Percentiles rank a stretch among this genome's conserved stretches.
Conservation (phyloP, 2,329 filamentous ascomycete species). For the Stachybotrys chlorohalonatus region DNA sequence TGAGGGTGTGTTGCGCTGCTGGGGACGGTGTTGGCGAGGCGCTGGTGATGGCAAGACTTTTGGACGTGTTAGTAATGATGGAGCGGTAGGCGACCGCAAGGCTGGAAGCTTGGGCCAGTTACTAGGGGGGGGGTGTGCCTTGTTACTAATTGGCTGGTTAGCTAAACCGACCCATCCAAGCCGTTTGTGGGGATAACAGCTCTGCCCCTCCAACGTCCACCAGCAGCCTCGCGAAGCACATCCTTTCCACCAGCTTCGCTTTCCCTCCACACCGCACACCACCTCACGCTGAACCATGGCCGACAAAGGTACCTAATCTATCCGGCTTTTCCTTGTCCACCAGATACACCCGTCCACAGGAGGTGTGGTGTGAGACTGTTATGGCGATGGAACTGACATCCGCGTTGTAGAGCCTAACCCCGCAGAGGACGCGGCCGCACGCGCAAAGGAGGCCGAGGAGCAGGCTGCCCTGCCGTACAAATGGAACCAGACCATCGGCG, state of each 20-base stretch:
- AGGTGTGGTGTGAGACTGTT: not conserved
- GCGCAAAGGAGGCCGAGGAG: constrained; percentile 71
- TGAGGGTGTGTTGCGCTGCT: not conserved
- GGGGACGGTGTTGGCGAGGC: not conserved
- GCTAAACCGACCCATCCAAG: not conserved
- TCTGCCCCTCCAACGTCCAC: too few species aligned
- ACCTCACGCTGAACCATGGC: constrained; percentile 22
- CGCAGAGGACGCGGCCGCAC: constrained; percentile 48
- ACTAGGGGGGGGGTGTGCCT: constrained; percentile 1
- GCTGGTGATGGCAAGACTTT: not conserved
- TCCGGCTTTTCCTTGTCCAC: not conserved
- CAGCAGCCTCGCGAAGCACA: constrained; percentile 15
- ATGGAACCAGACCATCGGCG: constrained; percentile 88
- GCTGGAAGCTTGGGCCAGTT: constrained; percentile 1
- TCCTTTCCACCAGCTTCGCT: constrained; percentile 7
- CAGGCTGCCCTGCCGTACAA: constrained; percentile 92
- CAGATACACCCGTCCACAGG: too few species aligned
- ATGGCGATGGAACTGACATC: not conserved
- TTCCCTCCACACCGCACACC: not conserved
- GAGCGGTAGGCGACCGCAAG: not conserved
- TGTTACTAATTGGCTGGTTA: not conserved
- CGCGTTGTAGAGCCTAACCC: constrained; percentile 37
- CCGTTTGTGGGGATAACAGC: too few species aligned
- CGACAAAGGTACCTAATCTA: constrained; percentile 25
- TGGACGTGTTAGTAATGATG: not conserved